Evolutionary conservation across 2,329 filamentous ascomycete genomes (phyloP), one percentile per base, ranked within the genome.

Genomic region (Monosporascus sp.): DNA sequence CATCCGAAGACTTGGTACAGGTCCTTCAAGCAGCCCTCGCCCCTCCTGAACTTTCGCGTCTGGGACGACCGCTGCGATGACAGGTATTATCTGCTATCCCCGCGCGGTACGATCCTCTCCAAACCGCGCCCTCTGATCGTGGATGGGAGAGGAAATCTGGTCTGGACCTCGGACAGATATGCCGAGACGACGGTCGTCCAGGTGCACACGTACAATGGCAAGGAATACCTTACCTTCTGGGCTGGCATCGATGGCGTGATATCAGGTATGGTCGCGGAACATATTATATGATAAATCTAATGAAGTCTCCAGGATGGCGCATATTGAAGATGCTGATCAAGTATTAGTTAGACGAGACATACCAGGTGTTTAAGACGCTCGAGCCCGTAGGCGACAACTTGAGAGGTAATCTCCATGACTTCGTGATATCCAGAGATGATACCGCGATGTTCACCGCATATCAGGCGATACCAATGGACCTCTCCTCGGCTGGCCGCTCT

Each of bases 381-480:
- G 37, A 44, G 6, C 38, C 50, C 15, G 38, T 49, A 7, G 50
- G 50, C 2, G 39, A 42, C 17, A 42, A 42, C 39, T 14, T 42
- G 17, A 8, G 39, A 20, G 39, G 39, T 20, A 7, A 22, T 20
- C 50, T 72, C 5, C 72, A 76, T 52, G 73, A 76, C 51, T 74
- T 74, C 42, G 64, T 61, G 9, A 69, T 76, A 48, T 76, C 73
- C 0, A 49, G 53, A 14, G 63, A 72, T 20, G 68, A 68, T 20
- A 75, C 73, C 3, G 70, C 72, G 3, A 50, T 76, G 4, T 62
- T 76, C 27, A 63, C 69, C 2, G 65, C 71, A 11, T 74, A 74
- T 50, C 65, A 72, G 27, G 53, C 63, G 3, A 62, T 64, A 1
- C 60, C 55, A 1, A 64, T 61, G 6, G 66, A 76, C 55, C 62